Conservation (phyloP, 2,329 filamentous ascomycete species). For the Penicillium thymicola region DNA sequence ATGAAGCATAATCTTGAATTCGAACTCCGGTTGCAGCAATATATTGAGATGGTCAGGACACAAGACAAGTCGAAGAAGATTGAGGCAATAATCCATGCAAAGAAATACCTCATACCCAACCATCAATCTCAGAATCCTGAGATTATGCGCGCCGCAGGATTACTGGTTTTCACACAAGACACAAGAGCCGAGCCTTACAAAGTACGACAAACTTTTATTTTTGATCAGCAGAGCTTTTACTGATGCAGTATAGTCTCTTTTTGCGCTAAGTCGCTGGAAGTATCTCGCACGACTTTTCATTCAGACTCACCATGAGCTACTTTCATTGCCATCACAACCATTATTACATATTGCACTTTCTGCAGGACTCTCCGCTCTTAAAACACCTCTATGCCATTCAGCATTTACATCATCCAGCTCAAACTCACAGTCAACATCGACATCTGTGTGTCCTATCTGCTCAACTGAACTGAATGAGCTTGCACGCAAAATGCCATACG, state of each 20-base stretch:
- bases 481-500: slow-evolving; percentile 84
- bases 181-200: slow-evolving; percentile 59
- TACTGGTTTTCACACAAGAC: slow-evolving; percentile 70
- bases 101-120: slow-evolving; percentile 73
- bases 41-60: slow-evolving; percentile 80
- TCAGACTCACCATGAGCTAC: slow-evolving; percentile 78
- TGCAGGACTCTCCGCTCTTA: slow-evolving; percentile 88
- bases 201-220: slow-evolving; percentile 36
- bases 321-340: slow-evolving; percentile 76
- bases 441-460: slow-evolving; percentile 90
- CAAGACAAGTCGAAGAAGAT: slow-evolving; percentile 61
- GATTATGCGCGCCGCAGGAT: slow-evolving; percentile 69
- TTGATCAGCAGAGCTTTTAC: background rate
- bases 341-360: slow-evolving; percentile 87
- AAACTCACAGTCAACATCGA: slow-evolving; percentile 56
- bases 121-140: slow-evolving; percentile 65
- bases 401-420: slow-evolving; percentile 55
- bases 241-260: slow-evolving; percentile 58
- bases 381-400: slow-evolving; percentile 90
- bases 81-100: slow-evolving; percentile 78
- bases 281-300: slow-evolving; percentile 78
- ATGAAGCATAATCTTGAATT: slow-evolving; percentile 78
- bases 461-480: slow-evolving; percentile 92
- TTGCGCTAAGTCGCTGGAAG: slow-evolving; percentile 69
- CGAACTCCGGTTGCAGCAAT: slow-evolving; percentile 89